Conservation (phyloP, 2,329 filamentous ascomycete genomes). For the Huntiella abstrusa region DNA sequence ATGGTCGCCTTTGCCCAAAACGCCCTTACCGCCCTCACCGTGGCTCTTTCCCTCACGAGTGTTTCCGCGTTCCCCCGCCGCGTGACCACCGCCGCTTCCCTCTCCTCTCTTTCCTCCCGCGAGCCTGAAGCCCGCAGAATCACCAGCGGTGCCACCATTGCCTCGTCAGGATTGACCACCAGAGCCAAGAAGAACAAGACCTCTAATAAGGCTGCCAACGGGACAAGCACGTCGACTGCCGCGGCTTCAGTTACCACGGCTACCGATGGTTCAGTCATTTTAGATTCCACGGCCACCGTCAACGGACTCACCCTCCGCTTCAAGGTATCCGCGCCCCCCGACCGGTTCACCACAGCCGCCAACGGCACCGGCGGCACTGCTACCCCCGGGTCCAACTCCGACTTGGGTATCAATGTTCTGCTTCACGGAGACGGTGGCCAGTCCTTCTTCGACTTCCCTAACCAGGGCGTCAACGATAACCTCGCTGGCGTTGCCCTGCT, state of each 20-base stretch:
- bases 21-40: constrained; percentile 10
- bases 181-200: constrained; percentile 3
- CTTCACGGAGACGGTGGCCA: constrained; percentile 41
- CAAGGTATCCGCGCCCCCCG: constrained; percentile 34
- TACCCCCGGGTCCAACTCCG: constrained; percentile 16
- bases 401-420: constrained; percentile 34
- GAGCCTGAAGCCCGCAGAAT: neutral
- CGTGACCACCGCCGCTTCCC: constrained; percentile 1
- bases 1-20: constrained; percentile 6
- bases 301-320: constrained; percentile 36
- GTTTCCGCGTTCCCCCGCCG: constrained; percentile 8
- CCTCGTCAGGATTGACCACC: neutral
- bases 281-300: constrained; percentile 34
- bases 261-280: constrained; percentile 34
- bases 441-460: constrained; percentile 39
- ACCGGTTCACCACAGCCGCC: constrained; percentile 30
- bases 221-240: constrained; percentile 9
- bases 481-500: constrained; percentile 34
- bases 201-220: neutral
- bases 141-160: neutral
- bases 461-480: constrained; percentile 30
- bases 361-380: constrained; percentile 27
- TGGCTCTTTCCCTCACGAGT: constrained; percentile 5
- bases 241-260: constrained; percentile 21
- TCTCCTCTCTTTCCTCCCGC: neutral